A percentile compares a stretch with the other conserved stretches of the same genome.
phyloP scores from a whole-genome alignment of 2,329 filamentous ascomycete species.

The Aspergillus fijiensis region DNA sequence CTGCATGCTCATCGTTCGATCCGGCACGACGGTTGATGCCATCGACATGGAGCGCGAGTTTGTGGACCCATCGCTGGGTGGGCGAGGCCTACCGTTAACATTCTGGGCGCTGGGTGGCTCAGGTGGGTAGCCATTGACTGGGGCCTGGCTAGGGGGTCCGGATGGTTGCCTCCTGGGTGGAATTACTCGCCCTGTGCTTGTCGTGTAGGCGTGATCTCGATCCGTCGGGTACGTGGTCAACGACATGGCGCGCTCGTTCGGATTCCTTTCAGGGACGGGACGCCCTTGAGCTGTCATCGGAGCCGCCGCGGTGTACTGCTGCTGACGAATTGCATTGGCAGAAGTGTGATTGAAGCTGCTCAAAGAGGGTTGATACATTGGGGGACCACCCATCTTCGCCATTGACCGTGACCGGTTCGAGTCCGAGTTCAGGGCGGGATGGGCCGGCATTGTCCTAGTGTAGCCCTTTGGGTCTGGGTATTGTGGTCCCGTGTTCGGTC shows the following conservation, averaged over 20 bases:
- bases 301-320: conserved; percentile 62
- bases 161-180: conserved; percentile 70
- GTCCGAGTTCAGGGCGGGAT: conserved; percentile 78
- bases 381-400: conserved; percentile 71
- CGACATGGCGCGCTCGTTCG: conserved; percentile 95
- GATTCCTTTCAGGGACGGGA: conserved; percentile 84
- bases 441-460: conserved; percentile 55
- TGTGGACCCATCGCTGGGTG: conserved; percentile 45
- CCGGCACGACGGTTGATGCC: conserved; percentile 68
- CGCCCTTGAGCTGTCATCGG: conserved; percentile 90
- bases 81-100: conserved; percentile 32
- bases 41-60: conserved; percentile 78
- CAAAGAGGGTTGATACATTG: conserved; percentile 66
- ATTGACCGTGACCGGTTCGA: conserved; percentile 91
- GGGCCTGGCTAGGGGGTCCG: conserved; percentile 35
- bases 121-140: conserved; percentile 38
- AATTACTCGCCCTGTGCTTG: conserved; percentile 81
- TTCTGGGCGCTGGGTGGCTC: conserved; percentile 54
- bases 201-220: conserved; percentile 77
- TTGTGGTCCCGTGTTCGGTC: conserved; percentile 51
- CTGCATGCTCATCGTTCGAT: conserved; percentile 59
- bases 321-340: conserved; percentile 74
- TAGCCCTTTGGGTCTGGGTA: conserved; percentile 61
- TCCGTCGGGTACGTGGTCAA: conserved; percentile 82
- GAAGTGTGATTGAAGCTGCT: conserved; percentile 65